Evolutionary conservation across 2,329 filamentous ascomycete species (phyloP).

Genomic region (Tothia fuscella): DNA sequence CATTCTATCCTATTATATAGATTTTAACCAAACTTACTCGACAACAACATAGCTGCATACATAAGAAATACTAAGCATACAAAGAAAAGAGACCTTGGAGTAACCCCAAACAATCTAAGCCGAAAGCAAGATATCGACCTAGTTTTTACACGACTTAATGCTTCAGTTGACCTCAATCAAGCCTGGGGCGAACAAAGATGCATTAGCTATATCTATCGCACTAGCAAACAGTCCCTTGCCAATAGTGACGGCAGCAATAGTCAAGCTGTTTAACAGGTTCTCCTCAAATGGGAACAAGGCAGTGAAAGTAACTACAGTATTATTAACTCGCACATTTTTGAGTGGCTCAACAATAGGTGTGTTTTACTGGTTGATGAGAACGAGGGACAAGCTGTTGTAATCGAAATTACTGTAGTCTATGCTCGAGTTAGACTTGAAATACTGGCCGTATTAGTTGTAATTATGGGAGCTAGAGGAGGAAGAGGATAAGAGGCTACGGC

Average conservation of each 20-base stretch:
- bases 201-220: conserved; percentile 25
- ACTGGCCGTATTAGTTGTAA: background rate
- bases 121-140: too few species aligned
- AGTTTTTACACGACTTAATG: too few species aligned
- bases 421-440: background rate
- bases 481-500: too few species aligned
- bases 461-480: background rate
- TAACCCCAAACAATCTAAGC: too few species aligned
- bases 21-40: too few species aligned
- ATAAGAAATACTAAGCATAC: too few species aligned
- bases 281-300: conserved; percentile 40
- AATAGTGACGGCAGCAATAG: conserved; percentile 39
- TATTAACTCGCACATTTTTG: conserved; percentile 27
- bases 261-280: conserved; percentile 39
- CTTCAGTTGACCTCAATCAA: conserved; percentile 34
- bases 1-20: too few species aligned
- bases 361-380: conserved; percentile 40
- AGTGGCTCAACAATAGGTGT: conserved; percentile 35
- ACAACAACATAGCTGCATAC: too few species aligned
- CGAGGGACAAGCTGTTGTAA: conserved; percentile 31
- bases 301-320: conserved; percentile 33
- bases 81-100: too few species aligned
- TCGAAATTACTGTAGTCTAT: conserved; percentile 20
- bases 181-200: conserved; percentile 34
- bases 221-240: conserved; percentile 26